phyloP scores from a whole-genome alignment of 2,329 filamentous ascomycete species.

The Ceratocystis destructans region DNA sequence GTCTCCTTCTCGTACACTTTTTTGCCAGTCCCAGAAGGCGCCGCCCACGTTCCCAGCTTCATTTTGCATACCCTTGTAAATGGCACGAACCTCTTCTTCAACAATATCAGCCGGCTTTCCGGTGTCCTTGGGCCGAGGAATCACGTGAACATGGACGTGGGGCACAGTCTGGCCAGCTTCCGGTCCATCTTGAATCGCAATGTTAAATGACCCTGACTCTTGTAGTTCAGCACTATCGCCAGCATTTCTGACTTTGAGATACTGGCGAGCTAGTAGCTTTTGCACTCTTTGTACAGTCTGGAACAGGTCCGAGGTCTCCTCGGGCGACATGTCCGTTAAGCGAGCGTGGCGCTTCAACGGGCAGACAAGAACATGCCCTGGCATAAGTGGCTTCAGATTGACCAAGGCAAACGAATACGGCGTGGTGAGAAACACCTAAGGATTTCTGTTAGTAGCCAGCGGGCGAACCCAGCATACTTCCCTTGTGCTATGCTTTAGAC shows the following conservation, averaged over 20 bases:
- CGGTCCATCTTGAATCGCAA: conserved; percentile 84
- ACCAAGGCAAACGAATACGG: conserved; percentile 73
- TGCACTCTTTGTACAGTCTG: conserved; percentile 71
- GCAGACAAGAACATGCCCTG: conserved; percentile 85
- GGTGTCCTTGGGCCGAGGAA: conserved; percentile 51
- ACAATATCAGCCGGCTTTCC: conserved; percentile 28
- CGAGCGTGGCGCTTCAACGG: conserved; percentile 54
- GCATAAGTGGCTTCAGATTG: conserved; percentile 87
- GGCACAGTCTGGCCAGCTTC: conserved; percentile 88
- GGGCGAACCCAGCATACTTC: neutral
- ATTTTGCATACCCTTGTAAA: conserved; percentile 72
- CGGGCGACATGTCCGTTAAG: conserved; percentile 56
- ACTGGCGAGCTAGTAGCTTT: conserved; percentile 51
- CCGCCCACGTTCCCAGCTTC: conserved; percentile 73
- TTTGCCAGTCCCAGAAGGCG: conserved; percentile 44
- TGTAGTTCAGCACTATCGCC: conserved; percentile 27
- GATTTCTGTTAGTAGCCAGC: neutral
- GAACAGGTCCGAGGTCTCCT: conserved; percentile 72
- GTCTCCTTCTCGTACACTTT: conserved; percentile 22
- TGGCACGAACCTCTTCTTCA: conserved; percentile 46
- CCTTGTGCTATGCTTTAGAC: conserved; percentile 13
- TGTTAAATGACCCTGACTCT: conserved; percentile 65
- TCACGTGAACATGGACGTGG: conserved; percentile 87
- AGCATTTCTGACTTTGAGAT: conserved; percentile 30
- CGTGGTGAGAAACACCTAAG: conserved; percentile 74